Evolutionary conservation across 169 alveolate species (phyloP), one percentile per base, ranked within the genome.

Genomic region (Eimeria sp.): DNA sequence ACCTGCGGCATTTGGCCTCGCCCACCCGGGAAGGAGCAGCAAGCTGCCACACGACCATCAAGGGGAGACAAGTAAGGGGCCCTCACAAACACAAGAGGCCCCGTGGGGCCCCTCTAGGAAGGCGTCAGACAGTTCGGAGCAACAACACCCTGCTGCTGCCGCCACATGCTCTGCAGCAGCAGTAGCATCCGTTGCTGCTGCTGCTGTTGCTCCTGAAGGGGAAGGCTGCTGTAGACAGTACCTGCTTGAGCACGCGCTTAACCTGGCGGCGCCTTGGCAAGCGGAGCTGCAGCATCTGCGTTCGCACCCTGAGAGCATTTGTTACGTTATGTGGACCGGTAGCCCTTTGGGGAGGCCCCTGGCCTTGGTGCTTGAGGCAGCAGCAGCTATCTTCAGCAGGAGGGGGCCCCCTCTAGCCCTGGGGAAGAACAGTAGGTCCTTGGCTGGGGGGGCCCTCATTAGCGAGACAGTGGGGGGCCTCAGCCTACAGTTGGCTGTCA

Each of bases 401-500:
- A 71, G 93, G 93, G 93, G 93, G 33, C 76, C 82, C 83, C 93
- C 58, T 27, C 23, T 14, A 30, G 58, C 49, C n/a, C 30, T 64
- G 8, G 83, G 93, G 56, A 30, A n/a, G 23, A n/a, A 30, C 56
- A 40, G 93, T 64, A 87, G 93, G 25, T 25, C 66, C 14, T 25
- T 72, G 27, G 56, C 90, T 2, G 71, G 68, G 54, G 93, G 93
- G 52, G 71, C 82, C 82, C 83, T 87, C 30, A 14, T 87, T 6
- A 60, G 82, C 64, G 96, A 91, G 62, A 46, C 68, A 2, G 64
- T 91, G 71, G 96, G 96, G 49, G 96, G 96, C 56, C 40, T 43
- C 80, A 27, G 62, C 80, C n/a, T 93, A 43, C 43, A 74, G 52
- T 76, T 2, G 60, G 96, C 96, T 10, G 58, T 93, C 40, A 46